Evolutionary conservation across 345 rosid genomes (phyloP).

Genomic region (Gynandropsis gynandra): DNA sequence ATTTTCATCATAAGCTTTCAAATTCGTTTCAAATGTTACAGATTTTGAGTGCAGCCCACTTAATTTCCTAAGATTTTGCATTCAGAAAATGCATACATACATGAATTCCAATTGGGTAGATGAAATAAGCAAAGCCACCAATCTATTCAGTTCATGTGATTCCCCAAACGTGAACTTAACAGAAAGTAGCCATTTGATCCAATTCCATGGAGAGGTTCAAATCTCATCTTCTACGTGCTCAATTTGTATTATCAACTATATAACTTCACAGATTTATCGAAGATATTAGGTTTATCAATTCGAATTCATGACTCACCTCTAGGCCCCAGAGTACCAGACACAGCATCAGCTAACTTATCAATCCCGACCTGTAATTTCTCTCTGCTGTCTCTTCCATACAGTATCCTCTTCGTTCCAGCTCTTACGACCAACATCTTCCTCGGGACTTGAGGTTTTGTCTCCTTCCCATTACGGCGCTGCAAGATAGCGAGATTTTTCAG

Average conservation of each 20-base stretch:
- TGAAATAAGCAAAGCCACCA: not conserved
- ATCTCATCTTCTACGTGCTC: not conserved
- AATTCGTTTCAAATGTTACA: not conserved
- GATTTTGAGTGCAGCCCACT: no score
- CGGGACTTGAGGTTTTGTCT: conserved; percentile 19
- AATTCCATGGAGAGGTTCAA: not conserved
- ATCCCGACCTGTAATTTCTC: conserved; percentile 73
- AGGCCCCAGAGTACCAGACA: conserved; percentile 80
- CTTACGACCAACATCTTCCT: conserved; percentile 44
- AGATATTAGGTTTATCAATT: not conserved
- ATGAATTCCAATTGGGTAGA: not conserved
- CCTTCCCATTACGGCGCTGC: conserved; percentile 33
- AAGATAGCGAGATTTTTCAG: conserved; percentile 1
- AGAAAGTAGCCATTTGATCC: not conserved
- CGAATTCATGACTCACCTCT: conserved; percentile 34
- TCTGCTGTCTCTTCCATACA: conserved; percentile 60
- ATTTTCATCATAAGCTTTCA: not conserved
- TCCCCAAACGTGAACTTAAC: not conserved
- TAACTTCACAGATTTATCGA: no score
- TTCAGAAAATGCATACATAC: no score
- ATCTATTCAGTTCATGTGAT: not conserved
- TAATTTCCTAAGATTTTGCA: no score
- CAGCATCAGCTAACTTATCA: conserved; percentile 85
- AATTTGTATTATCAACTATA: not conserved
- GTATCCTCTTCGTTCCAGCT: conserved; percentile 67